Evolutionary conservation across 345 rosid species (phyloP), one percentile per base, ranked within the genome.

Genomic region (Orychophragmus violaceus): DNA sequence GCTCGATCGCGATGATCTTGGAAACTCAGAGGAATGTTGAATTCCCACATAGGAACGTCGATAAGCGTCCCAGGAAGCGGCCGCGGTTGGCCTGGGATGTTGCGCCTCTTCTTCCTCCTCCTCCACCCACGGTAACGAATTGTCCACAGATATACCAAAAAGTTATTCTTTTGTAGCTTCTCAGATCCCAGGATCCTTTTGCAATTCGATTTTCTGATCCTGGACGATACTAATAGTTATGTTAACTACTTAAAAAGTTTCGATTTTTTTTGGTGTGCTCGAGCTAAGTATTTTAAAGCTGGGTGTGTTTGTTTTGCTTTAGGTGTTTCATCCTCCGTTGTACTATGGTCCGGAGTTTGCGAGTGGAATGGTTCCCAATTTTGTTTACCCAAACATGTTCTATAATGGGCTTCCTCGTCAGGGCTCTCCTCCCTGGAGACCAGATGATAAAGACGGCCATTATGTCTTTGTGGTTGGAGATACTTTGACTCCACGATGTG

Each of bases 361-460:
- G 45, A 76, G 59, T 79, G 87, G 82, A 46, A 65, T 22, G 3
- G 25, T 85, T 46, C 76, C 84, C 35, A 82, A 72, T 78, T 85
- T 77, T 54, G 74, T 55, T 14, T 81, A 77, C 72, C 70, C 85
- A 6, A 74, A 72, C 61, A 28, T 80, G 75, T 82, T 81, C 70
- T 86, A 80, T 56, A 74, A 77, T 56, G 82, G 76, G 2, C 50
- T 78, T 69, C 73, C 84, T 59, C 69, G 67, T 30, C 73, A 80
- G 61, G 75, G 64, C 39, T 86, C 91, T 23, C 91, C 96, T 66
- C 95, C 95, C 3, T 85, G 89, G 91, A 81, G 95, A 66, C 85
- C 91, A 16, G 91, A 88, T 74, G 89, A 85, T 77, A 85, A 85
- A 81, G 91, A 88, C 66, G 91, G 95, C 3, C 95, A 85, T 78